Percentiles rank a stretch among this genome's conserved stretches.
Evolutionary conservation across 805 yeast genomes (phyloP).

Genomic region (Pichia kluyveri): DNA sequence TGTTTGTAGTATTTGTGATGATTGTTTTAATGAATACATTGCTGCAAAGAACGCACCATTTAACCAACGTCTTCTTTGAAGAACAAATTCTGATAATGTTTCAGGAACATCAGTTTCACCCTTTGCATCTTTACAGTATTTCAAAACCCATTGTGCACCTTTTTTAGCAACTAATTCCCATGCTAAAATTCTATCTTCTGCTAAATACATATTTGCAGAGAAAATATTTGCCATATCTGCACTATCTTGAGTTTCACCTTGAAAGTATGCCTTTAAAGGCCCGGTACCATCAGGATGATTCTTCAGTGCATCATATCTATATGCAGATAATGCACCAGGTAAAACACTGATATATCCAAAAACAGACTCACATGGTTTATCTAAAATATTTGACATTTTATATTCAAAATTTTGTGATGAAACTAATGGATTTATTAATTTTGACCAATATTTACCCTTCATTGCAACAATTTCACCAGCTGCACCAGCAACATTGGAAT

Average conservation of each 20-base stretch:
- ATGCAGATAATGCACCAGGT: constrained; percentile 95
- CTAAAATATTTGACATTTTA: constrained; percentile 92
- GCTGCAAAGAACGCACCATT: constrained; percentile 98
- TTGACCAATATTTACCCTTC: constrained; percentile 82
- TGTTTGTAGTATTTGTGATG: constrained; percentile 81
- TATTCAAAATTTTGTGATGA: constrained; percentile 96
- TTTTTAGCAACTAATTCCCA: constrained; percentile 92
- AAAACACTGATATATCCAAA: constrained; percentile 91
- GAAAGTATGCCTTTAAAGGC: constrained; percentile 79
- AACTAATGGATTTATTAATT: constrained; percentile 80
- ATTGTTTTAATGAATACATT: constrained; percentile 75
- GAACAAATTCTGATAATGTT: constrained; percentile 83
- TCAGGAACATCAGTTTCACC: constrained; percentile 99
- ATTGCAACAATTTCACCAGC: constrained; percentile 96
- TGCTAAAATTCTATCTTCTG: constrained; percentile 92
- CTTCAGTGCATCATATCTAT: constrained; percentile 77
- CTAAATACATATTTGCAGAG: constrained; percentile 93
- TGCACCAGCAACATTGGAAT: constrained; percentile 97
- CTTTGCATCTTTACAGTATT: constrained; percentile 84
- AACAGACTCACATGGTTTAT: constrained; percentile 85
- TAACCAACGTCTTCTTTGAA: constrained; percentile 97
- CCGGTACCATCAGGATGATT: constrained; percentile 90
- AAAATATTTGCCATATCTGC: constrained; percentile 56
- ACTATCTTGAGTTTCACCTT: constrained; percentile 56
- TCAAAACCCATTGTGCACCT: constrained; percentile 77